Base-by-base conservation (phyloP, 345 rosid species). In the Gossypium ekmanianum region DNA sequence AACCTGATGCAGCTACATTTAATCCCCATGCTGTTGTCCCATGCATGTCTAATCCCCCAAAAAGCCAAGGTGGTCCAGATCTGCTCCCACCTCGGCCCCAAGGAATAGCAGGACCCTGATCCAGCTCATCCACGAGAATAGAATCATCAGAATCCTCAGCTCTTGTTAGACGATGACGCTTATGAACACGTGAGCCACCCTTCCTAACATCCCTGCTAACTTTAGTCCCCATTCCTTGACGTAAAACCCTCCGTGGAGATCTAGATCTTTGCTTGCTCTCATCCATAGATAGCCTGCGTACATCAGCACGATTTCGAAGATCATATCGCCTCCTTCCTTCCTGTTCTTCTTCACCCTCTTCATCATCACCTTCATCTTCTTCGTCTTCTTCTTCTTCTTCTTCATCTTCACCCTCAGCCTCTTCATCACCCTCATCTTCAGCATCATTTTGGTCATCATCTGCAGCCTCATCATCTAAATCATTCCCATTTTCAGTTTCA, bases 101-200 rank as follows among this genome's bases (percentile, higher is more conserved):
- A 74, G 97, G 94, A 78, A 89, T 86, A 54, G 90, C 90, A 82
- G 97, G 98, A 47, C 98, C 99, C 79, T 95, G 99, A 82, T 95
- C 98, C 74, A 93, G 82, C 85, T 95, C 99, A 87, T 95, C 99
- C 79, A 95, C 99, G 71, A 95, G 97, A 81, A 95, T 94, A 62
- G 99, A 95, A 87, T 95, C 99, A 84, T 95, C 99, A 77, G 99
- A 95, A 81, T 95, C 99, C 69, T 93, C 99, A 77, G 87, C 87
- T 84, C 97, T 88, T 58, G 90, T 68, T 29, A 84, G 74, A 72
- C 90, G 94, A 79, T 91, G 99, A 76, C 93, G 93, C 81, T 91
- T 95, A 88, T 90, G 98, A 78, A 83, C 96, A 75, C 98, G 87
- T 75, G 99, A 90, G 75, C 98, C 97, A 76, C 98, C 91, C 85